Evolutionary conservation across 179 eudicot species (phyloP).

Genomic region (Dionaea muscipula): DNA sequence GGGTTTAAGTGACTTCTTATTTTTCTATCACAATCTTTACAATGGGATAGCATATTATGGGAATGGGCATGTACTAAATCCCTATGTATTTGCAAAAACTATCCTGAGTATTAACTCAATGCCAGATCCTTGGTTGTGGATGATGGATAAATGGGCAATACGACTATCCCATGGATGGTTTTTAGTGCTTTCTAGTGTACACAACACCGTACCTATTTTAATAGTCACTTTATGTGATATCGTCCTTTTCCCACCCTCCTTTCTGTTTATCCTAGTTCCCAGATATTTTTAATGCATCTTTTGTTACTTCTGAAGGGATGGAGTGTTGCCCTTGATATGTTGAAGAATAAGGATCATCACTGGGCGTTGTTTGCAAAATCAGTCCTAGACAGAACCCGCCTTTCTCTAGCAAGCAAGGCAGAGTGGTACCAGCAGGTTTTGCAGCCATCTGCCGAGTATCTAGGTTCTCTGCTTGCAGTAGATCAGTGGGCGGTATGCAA

Average conservation of each 20-base stretch:
- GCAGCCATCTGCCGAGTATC: slow-evolving; percentile 97
- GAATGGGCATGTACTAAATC: too few species aligned
- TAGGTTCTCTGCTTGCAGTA: slow-evolving; percentile 81
- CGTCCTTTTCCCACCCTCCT: too few species aligned
- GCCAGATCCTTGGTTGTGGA: too few species aligned
- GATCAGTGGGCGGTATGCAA: slow-evolving; percentile 90
- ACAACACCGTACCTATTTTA: too few species aligned
- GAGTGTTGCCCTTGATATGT: slow-evolving; percentile 59
- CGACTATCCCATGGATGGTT: neutral
- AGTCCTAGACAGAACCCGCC: slow-evolving; percentile 87
- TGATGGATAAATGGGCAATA: too few species aligned
- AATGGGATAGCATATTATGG: too few species aligned
- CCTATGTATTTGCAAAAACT: too few species aligned
- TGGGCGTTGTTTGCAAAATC: slow-evolving; percentile 98
- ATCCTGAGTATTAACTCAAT: too few species aligned
- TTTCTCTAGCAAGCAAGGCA: slow-evolving; percentile 83
- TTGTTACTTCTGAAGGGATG: slow-evolving; percentile 53
- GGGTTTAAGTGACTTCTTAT: too few species aligned
- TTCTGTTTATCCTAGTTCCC: neutral
- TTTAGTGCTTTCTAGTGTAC: neutral
- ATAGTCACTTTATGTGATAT: too few species aligned
- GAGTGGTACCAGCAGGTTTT: slow-evolving; percentile 67
- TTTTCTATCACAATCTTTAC: too few species aligned
- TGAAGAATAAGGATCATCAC: slow-evolving; percentile 41
- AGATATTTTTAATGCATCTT: neutral